Base-by-base conservation (phyloP, 176 grass and related monocot genomes). In the Carex parvula region DNA sequence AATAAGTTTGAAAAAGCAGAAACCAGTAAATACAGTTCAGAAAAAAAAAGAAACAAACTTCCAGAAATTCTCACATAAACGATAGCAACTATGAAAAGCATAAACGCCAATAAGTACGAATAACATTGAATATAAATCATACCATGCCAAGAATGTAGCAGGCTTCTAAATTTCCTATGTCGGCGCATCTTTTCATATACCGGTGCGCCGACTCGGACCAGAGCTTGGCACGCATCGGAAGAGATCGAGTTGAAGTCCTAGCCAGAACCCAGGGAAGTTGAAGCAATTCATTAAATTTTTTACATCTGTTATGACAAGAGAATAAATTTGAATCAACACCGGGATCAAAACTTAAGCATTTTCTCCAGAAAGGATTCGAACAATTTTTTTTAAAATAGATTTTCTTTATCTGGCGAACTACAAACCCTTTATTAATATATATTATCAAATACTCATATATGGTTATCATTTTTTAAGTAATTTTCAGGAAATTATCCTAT, bases 121-220 rank as follows among this genome's bases (percentile, higher is more conserved):
- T 29, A 29, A 29, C 29, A 29, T 29, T 29, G 29, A 29, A n/a
- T 6, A 26, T 24, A 46, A 15, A 21, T 21, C 89, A 8, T 85
- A 97, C 94, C 94, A 97, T 93, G 87, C 94, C 94, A 3, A 97
- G 87, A 71, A 93, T 91, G 79, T 93, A 97, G 86, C 89, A 93
- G 13, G 94, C 91, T 79, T 97, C 94, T 3, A 91, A 81, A 50
- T 93, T 97, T 29, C 91, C 91, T 7, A 84, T 87, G 44, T 93
- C 91, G 18, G 91, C 75, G 60, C 91, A 93, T 8, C 76, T 82
- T 63, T 91, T 93, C 3, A 97, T 55, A 61, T 87, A 97, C 3
- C 71, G 82, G 76, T 93, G 91, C 17, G 84, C 89, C 0, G 70
- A 87, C 41, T 97, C 86, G 0, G 94, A 93, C 94, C 94, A 97